Conservation (phyloP, 2,329 filamentous ascomycete species). For the Elsinoe arachidis region DNA sequence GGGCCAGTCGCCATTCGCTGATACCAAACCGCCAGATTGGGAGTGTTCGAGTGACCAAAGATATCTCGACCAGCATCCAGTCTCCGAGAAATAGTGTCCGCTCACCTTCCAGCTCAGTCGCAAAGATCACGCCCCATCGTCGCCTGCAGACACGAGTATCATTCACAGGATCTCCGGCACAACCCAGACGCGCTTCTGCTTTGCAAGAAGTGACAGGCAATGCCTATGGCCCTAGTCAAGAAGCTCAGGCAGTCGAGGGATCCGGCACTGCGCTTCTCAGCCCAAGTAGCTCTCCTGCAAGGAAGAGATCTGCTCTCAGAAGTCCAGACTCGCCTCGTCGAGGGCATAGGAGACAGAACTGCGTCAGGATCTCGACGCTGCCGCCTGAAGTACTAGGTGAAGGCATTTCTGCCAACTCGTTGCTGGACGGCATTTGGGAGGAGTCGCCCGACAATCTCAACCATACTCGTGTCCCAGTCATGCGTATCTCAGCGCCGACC, state of each 20-base stretch:
- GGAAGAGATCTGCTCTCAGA: conserved; percentile 37
- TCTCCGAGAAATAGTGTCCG: neutral
- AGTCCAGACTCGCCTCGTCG: conserved; percentile 35
- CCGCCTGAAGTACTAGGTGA: conserved; percentile 34
- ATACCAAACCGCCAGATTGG: neutral
- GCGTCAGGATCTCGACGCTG: conserved; percentile 37
- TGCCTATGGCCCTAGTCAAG: neutral
- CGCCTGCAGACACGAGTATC: neutral
- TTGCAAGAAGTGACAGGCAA: neutral
- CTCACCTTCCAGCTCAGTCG: neutral
- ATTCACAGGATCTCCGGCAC: neutral
- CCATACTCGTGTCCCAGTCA: neutral
- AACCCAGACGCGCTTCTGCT: neutral
- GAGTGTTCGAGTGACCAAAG: neutral
- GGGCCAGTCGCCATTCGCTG: neutral
- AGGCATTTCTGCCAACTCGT: conserved; percentile 16
- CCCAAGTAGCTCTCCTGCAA: neutral
- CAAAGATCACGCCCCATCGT: neutral
- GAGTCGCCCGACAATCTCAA: conserved; percentile 18
- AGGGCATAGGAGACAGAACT: conserved; percentile 36
- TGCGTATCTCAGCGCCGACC: neutral
- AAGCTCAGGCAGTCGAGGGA: neutral
- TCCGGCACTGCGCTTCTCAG: neutral
- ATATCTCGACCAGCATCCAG: neutral
- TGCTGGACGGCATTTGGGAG: conserved; percentile 32